Percentiles rank a stretch among this genome's conserved stretches.
Conservation (phyloP, 2,329 filamentous ascomycete genomes). For the Fusarium palustre region DNA sequence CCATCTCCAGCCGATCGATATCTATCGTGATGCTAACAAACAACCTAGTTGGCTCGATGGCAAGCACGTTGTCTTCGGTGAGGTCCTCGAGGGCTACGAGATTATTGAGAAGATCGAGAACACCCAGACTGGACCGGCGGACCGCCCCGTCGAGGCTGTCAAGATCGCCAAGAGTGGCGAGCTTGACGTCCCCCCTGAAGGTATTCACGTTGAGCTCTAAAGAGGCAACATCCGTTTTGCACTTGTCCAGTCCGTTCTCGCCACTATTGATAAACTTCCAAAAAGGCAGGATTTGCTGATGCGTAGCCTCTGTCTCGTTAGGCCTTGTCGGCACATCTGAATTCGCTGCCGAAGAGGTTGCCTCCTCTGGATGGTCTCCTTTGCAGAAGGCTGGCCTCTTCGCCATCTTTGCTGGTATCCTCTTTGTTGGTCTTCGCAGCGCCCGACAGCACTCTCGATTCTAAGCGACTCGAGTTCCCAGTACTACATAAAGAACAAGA, state of each 20-base stretch:
- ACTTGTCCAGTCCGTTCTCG: conserved; percentile 44
- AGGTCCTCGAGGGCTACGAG: conserved; percentile 88
- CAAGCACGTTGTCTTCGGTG: conserved; percentile 87
- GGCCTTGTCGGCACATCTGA: conserved; percentile 46
- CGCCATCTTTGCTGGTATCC: conserved; percentile 35
- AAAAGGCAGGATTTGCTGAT: conserved; percentile 51
- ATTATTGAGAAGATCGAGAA: conserved; percentile 84
- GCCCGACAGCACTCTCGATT: conserved; percentile 40
- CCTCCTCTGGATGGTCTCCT: conserved; percentile 37
- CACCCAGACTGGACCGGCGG: conserved; percentile 69
- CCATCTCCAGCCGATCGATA: not conserved
- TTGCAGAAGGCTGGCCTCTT: conserved; percentile 43
- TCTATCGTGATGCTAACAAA: conserved; percentile 8
- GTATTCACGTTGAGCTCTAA: conserved; percentile 92
- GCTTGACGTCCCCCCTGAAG: conserved; percentile 85
- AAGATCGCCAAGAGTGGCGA: conserved; percentile 88
- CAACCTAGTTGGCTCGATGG: conserved; percentile 79
- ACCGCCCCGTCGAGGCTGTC: conserved; percentile 76
- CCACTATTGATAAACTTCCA: conserved; percentile 24
- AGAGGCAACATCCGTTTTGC: conserved; percentile 50
- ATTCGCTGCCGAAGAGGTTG: conserved; percentile 32
- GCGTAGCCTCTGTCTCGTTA: conserved; percentile 45
- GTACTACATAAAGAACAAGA: conserved; percentile 27
- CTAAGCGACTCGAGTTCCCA: conserved; percentile 16
- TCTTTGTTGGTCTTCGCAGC: conserved; percentile 41